These are phyloP conservation scores for Endotrypanum monterogeii DNA, from an alignment of 208 protist species.

Conservation along the genomic window DNA sequence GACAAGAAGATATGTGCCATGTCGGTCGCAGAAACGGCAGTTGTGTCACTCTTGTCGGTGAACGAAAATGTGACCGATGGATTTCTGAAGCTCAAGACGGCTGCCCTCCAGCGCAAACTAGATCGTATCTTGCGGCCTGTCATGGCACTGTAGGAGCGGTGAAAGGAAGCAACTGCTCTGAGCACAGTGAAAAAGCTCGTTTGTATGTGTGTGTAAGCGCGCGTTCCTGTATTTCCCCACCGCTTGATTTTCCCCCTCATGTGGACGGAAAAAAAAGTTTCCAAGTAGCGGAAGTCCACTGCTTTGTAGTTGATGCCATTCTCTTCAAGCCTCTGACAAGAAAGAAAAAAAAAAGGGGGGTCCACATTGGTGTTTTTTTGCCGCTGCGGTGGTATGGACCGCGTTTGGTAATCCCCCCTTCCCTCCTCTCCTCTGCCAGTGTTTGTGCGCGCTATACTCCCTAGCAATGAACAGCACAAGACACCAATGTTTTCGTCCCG, in stretches of 20 bases:
- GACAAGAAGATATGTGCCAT: constrained; percentile 77
- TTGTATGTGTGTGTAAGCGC: no score
- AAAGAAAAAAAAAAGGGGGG: no score
- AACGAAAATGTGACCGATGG: constrained; percentile 58
- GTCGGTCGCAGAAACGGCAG: constrained; percentile 59
- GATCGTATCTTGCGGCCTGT: constrained; percentile 62
- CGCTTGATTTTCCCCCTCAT: neutral
- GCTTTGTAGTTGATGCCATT: no score
- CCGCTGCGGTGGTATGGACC: no score
- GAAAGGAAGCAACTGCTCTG: neutral
- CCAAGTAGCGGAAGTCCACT: no score
- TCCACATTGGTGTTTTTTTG: no score
- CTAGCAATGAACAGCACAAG: neutral
- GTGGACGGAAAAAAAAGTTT: no score
- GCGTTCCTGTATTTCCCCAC: neutral
- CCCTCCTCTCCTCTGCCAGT: neutral
- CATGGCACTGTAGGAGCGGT: constrained; percentile 25
- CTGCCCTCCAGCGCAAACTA: constrained; percentile 62
- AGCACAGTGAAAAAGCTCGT: no score
- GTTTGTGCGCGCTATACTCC: neutral
- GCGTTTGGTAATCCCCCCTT: no score
- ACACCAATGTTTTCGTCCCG: neutral
- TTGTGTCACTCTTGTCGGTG: constrained; percentile 53
- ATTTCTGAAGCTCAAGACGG: constrained; percentile 80
- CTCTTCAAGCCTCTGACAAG: no score